Conservation (phyloP, 306 rosid species). For the Echinosophora koreensis region DNA sequence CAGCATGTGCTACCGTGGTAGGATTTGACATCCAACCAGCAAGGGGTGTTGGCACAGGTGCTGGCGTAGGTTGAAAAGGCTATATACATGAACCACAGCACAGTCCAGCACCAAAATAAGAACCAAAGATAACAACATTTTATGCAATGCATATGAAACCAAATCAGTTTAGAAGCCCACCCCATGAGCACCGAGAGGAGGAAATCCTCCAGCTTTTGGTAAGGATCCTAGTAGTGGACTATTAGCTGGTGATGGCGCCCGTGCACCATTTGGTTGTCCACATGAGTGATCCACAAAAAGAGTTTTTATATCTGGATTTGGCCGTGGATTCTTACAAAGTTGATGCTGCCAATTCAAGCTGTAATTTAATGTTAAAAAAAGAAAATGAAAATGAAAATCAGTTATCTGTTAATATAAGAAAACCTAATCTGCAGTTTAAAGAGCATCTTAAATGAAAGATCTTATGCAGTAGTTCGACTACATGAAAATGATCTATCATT, state of each 20-base stretch:
- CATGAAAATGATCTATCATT: conserved; percentile 25
- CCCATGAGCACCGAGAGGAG: conserved; percentile 95
- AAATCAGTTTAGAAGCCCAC: conserved; percentile 59
- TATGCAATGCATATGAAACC: conserved; percentile 44
- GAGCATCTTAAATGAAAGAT: conserved; percentile 4
- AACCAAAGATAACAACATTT: conserved; percentile 32
- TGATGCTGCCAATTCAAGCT: conserved; percentile 99
- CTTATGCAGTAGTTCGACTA: conserved; percentile 3
- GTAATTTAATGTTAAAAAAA: conserved; percentile 49
- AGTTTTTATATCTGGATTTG: conserved; percentile 98
- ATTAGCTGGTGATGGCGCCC: conserved; percentile 97
- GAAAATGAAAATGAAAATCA: conserved; percentile 36
- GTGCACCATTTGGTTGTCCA: conserved; percentile 95
- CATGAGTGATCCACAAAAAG: conserved; percentile 98
- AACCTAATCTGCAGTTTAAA: conserved; percentile 4
- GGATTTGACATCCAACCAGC: conserved; percentile 99
- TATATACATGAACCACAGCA: conserved; percentile 53
- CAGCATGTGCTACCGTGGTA: conserved; percentile 80
- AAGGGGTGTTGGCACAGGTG: conserved; percentile 75
- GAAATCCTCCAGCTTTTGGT: conserved; percentile 95
- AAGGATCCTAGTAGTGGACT: conserved; percentile 89
- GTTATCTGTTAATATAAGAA: conserved; percentile 16
- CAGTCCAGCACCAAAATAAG: conserved; percentile 42
- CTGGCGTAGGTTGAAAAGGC: conserved; percentile 91
- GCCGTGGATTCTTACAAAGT: conserved; percentile 96